Evolutionary conservation across 2,329 filamentous ascomycete genomes (phyloP).

Genomic region (Rhynchosporium graminicola): DNA sequence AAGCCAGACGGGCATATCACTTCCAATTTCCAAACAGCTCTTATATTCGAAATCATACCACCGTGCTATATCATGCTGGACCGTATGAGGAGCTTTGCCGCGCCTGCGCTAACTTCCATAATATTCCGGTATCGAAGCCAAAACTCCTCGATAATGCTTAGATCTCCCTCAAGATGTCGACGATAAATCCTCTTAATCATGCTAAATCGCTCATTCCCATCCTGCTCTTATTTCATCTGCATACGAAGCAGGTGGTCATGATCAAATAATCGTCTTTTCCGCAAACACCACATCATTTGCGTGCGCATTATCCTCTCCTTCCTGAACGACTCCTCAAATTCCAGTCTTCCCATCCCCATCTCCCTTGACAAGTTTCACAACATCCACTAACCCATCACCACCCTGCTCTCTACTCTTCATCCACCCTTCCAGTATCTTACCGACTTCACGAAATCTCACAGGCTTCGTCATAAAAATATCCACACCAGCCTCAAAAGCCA

Average conservation of each 20-base stretch:
- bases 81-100: too few relatives aligned
- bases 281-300: too few relatives aligned
- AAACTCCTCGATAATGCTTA: too few relatives aligned
- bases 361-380: background rate
- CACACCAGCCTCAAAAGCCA: conserved; percentile 53
- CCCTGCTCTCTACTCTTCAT: conserved; percentile 16
- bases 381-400: background rate
- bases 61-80: too few relatives aligned
- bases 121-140: too few relatives aligned
- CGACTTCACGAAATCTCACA: conserved; percentile 39
- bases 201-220: background rate
- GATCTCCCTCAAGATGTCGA: background rate
- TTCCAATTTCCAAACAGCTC: too few relatives aligned
- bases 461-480: conserved; percentile 57
- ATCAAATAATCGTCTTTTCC: background rate
- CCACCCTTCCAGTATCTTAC: conserved; percentile 31
- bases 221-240: background rate
- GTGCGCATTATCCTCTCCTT: too few relatives aligned
- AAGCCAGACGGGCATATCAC: too few relatives aligned
- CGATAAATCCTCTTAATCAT: background rate
- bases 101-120: too few relatives aligned
- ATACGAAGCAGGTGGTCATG: too few relatives aligned
- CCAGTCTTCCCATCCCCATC: background rate
- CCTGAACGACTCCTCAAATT: too few relatives aligned
- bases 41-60: too few relatives aligned